Evolutionary conservation across 768 basidiomycete genomes (phyloP), one percentile per base, ranked within the genome.

Genomic region (Boletus pseudopeckii): DNA sequence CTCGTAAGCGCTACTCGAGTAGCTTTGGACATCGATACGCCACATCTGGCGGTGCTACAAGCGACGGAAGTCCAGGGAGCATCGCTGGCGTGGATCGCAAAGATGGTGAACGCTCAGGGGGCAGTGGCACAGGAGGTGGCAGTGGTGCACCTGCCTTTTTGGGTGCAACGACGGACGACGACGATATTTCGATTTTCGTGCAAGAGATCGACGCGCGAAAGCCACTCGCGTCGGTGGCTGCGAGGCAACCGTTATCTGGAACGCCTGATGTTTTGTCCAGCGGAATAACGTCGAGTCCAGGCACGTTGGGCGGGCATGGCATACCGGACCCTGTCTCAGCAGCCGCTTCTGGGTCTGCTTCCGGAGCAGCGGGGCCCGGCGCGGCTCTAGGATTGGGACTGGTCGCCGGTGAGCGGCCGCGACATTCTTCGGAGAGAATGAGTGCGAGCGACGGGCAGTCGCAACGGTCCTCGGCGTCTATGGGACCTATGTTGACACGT

Each of bases 151-250:
- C 80, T 8, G 77, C 78, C 5, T 80, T 74, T 63, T 66, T 83
- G 51, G 75, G 76, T 48, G 69, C 73, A 1, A 72, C 74, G 42
- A 80, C 80, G 7, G 86, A 90, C 56, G 86, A 90, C 59, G 88
- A 89, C 58, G 89, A 90, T 47, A 82, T 91, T 28, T 88, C 88
- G 5, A 74, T 79, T 13, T 91, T 90, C 60, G 85, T 91, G 39
- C 84, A 86, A 62, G 85, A 90, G 44, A 88, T 89, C 46, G 88
- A 88, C 60, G 72, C 80, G 24, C 77, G 86, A 24, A 84, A 83
- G 62, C 88, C 88, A 4, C 72, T 91, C 8, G 60, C 62, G 34
- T 63, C 53, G 7, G 59, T 45, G n/a, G 52, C 50, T 24, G 59
- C 62, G 24, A 55, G 64, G 33, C 59, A 52, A 33, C 54, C 62